phyloP scores from a whole-genome alignment of 805 yeast species.

The Candida ipomoeae region DNA sequence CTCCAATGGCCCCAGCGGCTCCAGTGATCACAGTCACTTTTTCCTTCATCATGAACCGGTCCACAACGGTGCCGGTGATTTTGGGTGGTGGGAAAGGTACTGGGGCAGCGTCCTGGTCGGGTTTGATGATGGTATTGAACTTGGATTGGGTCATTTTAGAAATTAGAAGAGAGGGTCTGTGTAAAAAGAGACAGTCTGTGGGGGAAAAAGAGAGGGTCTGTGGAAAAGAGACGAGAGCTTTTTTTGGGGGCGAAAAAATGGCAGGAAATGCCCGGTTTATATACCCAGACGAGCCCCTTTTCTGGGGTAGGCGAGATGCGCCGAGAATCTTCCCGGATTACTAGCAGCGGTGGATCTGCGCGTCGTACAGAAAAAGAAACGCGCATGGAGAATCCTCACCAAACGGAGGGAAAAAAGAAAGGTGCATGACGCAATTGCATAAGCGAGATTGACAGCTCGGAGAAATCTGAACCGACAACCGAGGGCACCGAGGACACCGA shows the following conservation, averaged over 20 bases:
- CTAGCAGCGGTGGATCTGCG: background rate
- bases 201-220: background rate
- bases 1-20: constrained; percentile 30
- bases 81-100: constrained; percentile 17
- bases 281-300: background rate
- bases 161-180: background rate
- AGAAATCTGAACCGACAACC: background rate
- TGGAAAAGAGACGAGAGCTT: no score
- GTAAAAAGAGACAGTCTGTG: no score
- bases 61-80: constrained; percentile 14
- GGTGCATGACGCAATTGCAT: background rate
- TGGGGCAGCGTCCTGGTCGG: constrained; percentile 14
- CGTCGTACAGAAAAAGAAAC: constrained; percentile 2
- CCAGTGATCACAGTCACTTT: constrained; percentile 30
- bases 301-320: background rate
- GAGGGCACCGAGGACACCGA: no score
- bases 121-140: constrained; percentile 18
- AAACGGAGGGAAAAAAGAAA: background rate
- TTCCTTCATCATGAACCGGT: constrained; percentile 17
- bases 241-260: background rate
- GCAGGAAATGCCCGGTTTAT: background rate
- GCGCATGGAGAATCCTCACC: background rate
- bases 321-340: constrained; percentile 5
- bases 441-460: background rate
- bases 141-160: constrained; percentile 6